Percentiles rank a stretch among this genome's conserved stretches.
These are phyloP conservation scores for Aspergillus brasiliensis DNA, from an alignment of 2,329 filamentous ascomycete genomes.

Conservation along the genomic window DNA sequence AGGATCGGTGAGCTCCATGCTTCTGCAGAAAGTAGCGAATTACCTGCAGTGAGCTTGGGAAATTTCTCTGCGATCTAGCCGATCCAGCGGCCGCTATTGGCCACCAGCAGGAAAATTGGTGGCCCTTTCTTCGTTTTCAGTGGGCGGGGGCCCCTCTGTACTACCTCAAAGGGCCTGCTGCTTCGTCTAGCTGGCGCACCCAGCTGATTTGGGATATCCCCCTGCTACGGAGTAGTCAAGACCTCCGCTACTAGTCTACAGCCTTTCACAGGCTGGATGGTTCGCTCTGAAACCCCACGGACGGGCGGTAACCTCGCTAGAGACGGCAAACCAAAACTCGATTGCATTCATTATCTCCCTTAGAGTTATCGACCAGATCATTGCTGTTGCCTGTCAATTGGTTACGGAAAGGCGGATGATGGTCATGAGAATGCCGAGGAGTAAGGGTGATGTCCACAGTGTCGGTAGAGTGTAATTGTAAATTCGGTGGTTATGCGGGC, in stretches of 20 bases:
- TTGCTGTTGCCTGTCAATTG: background rate
- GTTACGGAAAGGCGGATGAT: too few relatives aligned
- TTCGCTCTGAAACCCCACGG: slow-evolving; percentile 1
- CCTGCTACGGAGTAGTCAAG: background rate
- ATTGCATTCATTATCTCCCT: background rate
- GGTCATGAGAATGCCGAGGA: too few relatives aligned
- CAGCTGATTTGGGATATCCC: background rate
- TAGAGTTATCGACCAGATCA: background rate
- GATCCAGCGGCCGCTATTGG: slow-evolving; percentile 11
- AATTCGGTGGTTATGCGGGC: background rate
- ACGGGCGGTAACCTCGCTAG: background rate
- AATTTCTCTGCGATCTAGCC: slow-evolving; percentile 11
- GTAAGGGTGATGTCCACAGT: too few relatives aligned
- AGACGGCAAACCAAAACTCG: background rate
- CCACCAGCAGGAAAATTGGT: background rate
- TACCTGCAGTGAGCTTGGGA: slow-evolving; percentile 17
- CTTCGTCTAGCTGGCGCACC: slow-evolving; percentile 1
- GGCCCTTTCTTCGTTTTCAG: background rate
- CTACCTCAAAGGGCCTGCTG: background rate
- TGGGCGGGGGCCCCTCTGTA: background rate
- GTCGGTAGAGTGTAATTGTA: too few relatives aligned
- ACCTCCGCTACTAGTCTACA: background rate
- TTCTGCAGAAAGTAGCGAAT: slow-evolving; percentile 18
- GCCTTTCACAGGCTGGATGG: background rate
- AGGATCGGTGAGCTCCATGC: slow-evolving; percentile 17